Evolutionary conservation across 495 filamentous ascomycete genomes (phyloP).

Genomic region (Daldinia decipiens): DNA sequence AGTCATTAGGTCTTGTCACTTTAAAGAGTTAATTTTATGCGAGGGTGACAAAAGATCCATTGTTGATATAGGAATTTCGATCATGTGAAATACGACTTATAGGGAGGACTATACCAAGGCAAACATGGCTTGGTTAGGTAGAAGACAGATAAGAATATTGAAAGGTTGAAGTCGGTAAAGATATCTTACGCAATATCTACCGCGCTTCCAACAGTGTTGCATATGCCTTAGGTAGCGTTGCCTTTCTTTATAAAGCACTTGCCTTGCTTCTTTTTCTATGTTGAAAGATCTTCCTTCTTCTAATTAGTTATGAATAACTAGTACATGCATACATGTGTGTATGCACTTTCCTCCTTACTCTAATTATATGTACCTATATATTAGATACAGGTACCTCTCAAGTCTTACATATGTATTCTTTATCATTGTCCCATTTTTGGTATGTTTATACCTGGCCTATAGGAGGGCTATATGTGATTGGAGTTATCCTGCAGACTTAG

Average conservation of each 20-base stretch:
- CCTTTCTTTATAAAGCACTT: slow-evolving; percentile 22
- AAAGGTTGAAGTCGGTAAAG: slow-evolving; percentile 11
- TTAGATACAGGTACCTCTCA: too few species aligned
- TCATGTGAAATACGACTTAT: slow-evolving; percentile 18
- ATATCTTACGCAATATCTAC: neutral
- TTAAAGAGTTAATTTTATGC: slow-evolving; percentile 7
- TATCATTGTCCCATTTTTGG: neutral
- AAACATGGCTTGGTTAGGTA: slow-evolving; percentile 7
- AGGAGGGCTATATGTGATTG: slow-evolving; percentile 4
- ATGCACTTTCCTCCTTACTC: too few species aligned
- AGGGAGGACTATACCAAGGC: slow-evolving; percentile 27
- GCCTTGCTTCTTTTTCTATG: neutral
- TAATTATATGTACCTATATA: too few species aligned
- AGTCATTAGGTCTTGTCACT: slow-evolving; percentile 10
- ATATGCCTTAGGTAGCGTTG: neutral
- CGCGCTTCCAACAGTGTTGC: neutral
- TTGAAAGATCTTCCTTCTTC: too few species aligned
- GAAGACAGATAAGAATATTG: slow-evolving; percentile 4
- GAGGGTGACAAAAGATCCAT: slow-evolving; percentile 31
- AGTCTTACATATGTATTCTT: neutral
- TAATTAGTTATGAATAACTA: neutral
- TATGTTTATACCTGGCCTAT: neutral
- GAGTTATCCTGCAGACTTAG: slow-evolving; percentile 10
- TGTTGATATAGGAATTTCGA: slow-evolving; percentile 19
- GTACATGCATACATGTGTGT: neutral